Evolutionary conservation across 2,329 filamentous ascomycete species (phyloP).

Genomic region (Elsinoe australis): DNA sequence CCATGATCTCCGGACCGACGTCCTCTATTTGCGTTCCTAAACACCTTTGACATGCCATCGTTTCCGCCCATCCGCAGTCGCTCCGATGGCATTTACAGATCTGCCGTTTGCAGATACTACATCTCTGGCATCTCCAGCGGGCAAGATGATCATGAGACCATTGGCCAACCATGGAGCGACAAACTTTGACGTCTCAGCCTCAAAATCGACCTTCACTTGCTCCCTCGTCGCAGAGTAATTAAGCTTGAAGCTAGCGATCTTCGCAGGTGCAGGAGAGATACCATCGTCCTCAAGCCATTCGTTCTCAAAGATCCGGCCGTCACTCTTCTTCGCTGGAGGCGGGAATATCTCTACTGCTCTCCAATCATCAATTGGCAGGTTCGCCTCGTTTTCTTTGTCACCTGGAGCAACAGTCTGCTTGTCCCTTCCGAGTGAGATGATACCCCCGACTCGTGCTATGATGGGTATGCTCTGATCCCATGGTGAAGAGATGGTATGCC

Average conservation of each 20-base stretch:
- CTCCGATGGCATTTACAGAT: too few species aligned
- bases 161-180: slow-evolving; percentile 45
- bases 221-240: slow-evolving; percentile 39
- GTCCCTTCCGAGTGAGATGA: slow-evolving; percentile 46
- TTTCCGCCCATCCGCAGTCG: too few species aligned
- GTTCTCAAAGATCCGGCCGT: slow-evolving; percentile 32
- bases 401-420: slow-evolving; percentile 46
- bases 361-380: slow-evolving; percentile 46
- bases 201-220: slow-evolving; percentile 39
- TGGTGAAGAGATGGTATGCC: slow-evolving; percentile 44
- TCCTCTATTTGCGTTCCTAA: too few species aligned
- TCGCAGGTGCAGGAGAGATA: slow-evolving; percentile 39
- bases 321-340: slow-evolving; percentile 35
- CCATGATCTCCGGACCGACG: too few species aligned
- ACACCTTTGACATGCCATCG: too few species aligned
- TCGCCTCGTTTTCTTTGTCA: slow-evolving; percentile 34
- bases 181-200: slow-evolving; percentile 39
- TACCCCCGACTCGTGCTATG: slow-evolving; percentile 48
- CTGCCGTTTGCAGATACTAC: slow-evolving; percentile 29
- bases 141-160: slow-evolving; percentile 45
- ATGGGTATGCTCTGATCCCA: slow-evolving; percentile 51
- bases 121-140: slow-evolving; percentile 42
- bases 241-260: slow-evolving; percentile 39
- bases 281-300: slow-evolving; percentile 54
- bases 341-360: slow-evolving; percentile 53